phyloP scores from a whole-genome alignment of 352 stramenopile species.

The Globisporangium takayamanum region DNA sequence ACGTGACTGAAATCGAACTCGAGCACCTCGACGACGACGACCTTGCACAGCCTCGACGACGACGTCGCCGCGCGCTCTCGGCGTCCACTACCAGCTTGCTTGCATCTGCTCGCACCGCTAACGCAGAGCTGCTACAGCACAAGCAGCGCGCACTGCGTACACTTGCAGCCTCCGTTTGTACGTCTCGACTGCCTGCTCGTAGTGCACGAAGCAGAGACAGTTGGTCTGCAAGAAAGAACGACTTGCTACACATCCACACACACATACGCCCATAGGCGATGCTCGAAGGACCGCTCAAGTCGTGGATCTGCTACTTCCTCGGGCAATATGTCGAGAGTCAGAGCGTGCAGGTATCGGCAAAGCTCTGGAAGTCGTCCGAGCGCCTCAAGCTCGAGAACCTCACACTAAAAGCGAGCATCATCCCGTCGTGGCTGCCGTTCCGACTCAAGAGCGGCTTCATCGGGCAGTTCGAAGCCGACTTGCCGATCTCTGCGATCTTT shows the following conservation, averaged over 20 bases:
- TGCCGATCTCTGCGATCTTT: constrained; percentile 86
- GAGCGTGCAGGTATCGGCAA: constrained; percentile 78
- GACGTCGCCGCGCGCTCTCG: too few species aligned
- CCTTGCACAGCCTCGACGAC: too few species aligned
- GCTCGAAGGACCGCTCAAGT: constrained; percentile 85
- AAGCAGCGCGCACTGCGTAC: too few species aligned
- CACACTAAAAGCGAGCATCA: constrained; percentile 75
- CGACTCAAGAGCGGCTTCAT: constrained; percentile 84
- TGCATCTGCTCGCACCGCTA: too few species aligned
- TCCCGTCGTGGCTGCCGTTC: constrained; percentile 80
- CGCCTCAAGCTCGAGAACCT: constrained; percentile 84
- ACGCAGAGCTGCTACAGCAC: too few species aligned
- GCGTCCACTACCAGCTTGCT: too few species aligned
- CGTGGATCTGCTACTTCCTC: constrained; percentile 80
- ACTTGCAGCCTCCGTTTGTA: too few species aligned
- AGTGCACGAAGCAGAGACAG: too few species aligned
- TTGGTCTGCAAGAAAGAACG: too few species aligned
- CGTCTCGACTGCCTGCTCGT: too few species aligned
- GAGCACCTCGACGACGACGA: too few species aligned
- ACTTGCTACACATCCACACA: neutral
- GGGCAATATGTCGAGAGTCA: constrained; percentile 86
- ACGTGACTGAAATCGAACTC: too few species aligned
- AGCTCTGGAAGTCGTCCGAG: constrained; percentile 85
- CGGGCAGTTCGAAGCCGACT: constrained; percentile 75
- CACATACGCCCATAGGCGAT: constrained; percentile 23